Percentiles rank a stretch among this genome's conserved stretches.
Evolutionary conservation across 768 basidiomycete species (phyloP).

Genomic region (Fistulinella prunicolor): DNA sequence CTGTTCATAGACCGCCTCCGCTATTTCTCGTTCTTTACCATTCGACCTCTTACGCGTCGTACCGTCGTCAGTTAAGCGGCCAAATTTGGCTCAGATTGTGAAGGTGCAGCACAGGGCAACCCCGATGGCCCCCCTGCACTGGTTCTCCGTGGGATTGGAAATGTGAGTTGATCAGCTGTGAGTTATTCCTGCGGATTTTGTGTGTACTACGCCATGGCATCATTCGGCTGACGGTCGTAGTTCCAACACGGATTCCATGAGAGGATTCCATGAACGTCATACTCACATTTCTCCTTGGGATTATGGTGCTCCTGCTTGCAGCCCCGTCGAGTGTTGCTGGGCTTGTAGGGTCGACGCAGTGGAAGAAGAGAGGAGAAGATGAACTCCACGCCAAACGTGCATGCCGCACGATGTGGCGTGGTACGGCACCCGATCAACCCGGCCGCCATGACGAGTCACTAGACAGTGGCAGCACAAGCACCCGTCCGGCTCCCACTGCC

Average conservation of each 20-base stretch:
- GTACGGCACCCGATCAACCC: conserved; percentile 17
- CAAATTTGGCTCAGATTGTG: conserved; percentile 8
- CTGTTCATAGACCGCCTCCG: neutral
- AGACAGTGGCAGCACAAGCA: no score
- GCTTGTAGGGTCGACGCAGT: conserved; percentile 9
- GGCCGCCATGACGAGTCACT: no score
- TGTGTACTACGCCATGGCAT: conserved; percentile 5
- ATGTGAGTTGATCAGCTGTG: conserved; percentile 17
- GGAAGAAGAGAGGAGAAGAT: conserved; percentile 5
- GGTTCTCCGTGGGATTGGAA: conserved; percentile 18
- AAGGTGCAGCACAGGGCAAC: conserved; percentile 5
- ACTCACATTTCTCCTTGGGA: conserved; percentile 9
- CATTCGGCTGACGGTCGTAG: conserved; percentile 1
- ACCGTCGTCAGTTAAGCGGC: neutral
- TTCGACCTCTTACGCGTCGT: conserved; percentile 1
- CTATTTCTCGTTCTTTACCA: neutral
- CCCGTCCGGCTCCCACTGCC: no score
- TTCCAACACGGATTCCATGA: no score
- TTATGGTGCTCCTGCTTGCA: neutral
- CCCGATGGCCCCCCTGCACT: neutral
- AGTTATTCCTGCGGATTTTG: conserved; percentile 4
- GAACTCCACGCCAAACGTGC: conserved; percentile 8
- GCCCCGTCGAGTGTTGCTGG: neutral
- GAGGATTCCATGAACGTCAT: neutral
- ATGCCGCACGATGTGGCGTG: conserved; percentile 7